Evolutionary conservation across 192 early-diverging fungal species (phyloP).

Genomic region (Backusella tuberculispora): DNA sequence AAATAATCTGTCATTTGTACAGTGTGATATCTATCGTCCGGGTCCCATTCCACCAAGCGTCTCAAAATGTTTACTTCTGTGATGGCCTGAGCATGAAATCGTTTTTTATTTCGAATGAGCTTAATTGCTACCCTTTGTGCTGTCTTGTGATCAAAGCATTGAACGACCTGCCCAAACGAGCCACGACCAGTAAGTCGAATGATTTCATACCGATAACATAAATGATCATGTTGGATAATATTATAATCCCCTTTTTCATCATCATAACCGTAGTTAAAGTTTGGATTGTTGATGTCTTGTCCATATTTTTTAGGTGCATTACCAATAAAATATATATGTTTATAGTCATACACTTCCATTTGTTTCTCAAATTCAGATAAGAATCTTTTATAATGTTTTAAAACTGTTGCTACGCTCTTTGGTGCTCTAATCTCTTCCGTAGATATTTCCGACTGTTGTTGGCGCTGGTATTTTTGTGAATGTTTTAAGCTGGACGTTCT

Average conservation of each 20-base stretch:
- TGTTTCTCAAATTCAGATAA: slow-evolving; percentile 85
- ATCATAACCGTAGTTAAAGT: slow-evolving; percentile 71
- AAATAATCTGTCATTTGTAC: slow-evolving; percentile 93
- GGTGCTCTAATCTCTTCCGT: slow-evolving; percentile 34
- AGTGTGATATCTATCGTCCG: slow-evolving; percentile 76
- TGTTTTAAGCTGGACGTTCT: not conserved
- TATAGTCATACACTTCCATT: slow-evolving; percentile 77
- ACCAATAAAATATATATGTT: slow-evolving; percentile 87
- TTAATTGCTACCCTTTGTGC: slow-evolving; percentile 87
- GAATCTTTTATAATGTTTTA: slow-evolving; percentile 66
- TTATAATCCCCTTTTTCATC: slow-evolving; percentile 95
- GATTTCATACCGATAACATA: slow-evolving; percentile 92
- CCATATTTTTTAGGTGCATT: slow-evolving; percentile 58
- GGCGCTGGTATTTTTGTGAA: slow-evolving; percentile 4
- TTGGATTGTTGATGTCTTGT: slow-evolving; percentile 58
- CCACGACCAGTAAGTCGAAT: slow-evolving; percentile 86
- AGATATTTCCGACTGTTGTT: not conserved
- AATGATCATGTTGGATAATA: slow-evolving; percentile 87
- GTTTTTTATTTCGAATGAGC: slow-evolving; percentile 94
- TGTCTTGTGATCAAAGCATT: slow-evolving; percentile 91
- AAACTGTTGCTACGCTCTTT: slow-evolving; percentile 52
- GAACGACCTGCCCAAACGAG: slow-evolving; percentile 92
- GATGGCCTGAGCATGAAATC: slow-evolving; percentile 93
- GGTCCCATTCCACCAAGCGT: slow-evolving; percentile 80
- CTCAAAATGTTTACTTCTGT: slow-evolving; percentile 95